Evolutionary conservation across 306 rosid species (phyloP).

Genomic region (Begonia fuchsioides): DNA sequence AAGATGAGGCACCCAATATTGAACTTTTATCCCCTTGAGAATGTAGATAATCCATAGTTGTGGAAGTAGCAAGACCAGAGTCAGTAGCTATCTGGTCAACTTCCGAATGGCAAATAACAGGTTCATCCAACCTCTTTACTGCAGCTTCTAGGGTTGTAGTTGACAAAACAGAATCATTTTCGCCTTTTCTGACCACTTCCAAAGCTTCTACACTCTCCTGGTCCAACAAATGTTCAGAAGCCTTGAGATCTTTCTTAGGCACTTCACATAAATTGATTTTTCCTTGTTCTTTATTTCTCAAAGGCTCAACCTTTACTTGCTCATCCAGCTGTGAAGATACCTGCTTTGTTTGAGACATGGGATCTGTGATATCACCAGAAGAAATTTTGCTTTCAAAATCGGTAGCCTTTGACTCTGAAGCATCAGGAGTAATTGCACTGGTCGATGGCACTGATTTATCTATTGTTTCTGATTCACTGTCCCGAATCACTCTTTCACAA

Average conservation of each 20-base stretch:
- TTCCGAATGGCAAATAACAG: constrained; percentile 21
- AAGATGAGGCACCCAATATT: constrained; percentile 12
- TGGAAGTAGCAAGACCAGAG: constrained; percentile 11
- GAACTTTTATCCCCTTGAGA: constrained; percentile 8
- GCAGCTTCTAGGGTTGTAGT: constrained; percentile 17
- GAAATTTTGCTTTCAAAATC: constrained; percentile 19
- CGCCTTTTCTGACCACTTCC: constrained; percentile 17
- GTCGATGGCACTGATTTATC: constrained; percentile 15
- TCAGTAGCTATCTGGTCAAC: constrained; percentile 11
- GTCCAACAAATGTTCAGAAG: constrained; percentile 9
- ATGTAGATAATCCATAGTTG: constrained; percentile 10
- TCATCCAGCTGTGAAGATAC: too few relatives aligned
- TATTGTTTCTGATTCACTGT: constrained; percentile 12
- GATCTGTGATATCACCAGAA: constrained; percentile 11
- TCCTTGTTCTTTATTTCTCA: too few relatives aligned
- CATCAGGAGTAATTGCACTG: constrained; percentile 11
- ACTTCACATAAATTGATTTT: constrained; percentile 3
- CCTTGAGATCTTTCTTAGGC: constrained; percentile 10
- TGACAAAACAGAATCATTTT: constrained; percentile 13
- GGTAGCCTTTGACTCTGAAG: constrained; percentile 22
- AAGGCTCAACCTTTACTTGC: too few relatives aligned
- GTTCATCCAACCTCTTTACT: constrained; percentile 19
- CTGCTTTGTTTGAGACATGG: too few relatives aligned
- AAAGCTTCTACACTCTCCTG: constrained; percentile 11
- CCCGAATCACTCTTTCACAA: constrained; percentile 14